A percentile compares a stretch with the other conserved stretches of the same genome.
These are phyloP conservation scores for Aegilops sharonensis DNA, from an alignment of 176 grass and related monocot genomes.

Conservation along the genomic window DNA sequence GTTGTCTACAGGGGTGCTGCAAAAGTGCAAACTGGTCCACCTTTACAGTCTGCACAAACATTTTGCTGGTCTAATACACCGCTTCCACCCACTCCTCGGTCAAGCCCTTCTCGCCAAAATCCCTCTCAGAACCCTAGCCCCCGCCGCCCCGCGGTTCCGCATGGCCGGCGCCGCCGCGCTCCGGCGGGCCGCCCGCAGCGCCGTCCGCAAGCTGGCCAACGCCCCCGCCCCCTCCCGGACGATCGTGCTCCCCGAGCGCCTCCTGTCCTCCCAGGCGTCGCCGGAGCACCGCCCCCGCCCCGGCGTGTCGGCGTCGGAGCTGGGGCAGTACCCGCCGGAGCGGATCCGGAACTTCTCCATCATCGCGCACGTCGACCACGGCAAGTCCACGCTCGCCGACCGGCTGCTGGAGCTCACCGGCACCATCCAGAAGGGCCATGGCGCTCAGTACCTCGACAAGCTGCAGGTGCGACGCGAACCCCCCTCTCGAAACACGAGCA, in stretches of 20 bases:
- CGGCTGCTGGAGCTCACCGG: slow-evolving; percentile 83
- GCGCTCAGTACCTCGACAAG: slow-evolving; percentile 93
- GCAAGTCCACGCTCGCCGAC: slow-evolving; percentile 89
- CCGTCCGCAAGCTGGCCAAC: not conserved
- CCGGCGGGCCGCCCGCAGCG: slow-evolving; percentile 36
- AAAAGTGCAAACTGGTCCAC: too few species aligned
- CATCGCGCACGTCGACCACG: slow-evolving; percentile 88
- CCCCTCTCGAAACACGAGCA: not conserved
- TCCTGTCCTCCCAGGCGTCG: slow-evolving; percentile 35
- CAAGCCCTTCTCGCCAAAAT: slow-evolving; percentile 10
- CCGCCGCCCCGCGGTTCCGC: not conserved
- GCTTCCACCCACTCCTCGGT: too few species aligned
- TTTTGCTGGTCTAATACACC: too few species aligned
- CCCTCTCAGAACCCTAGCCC: slow-evolving; percentile 49
- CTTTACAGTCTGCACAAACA: too few species aligned
- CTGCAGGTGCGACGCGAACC: slow-evolving; percentile 46
- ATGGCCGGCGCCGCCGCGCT: slow-evolving; percentile 45
- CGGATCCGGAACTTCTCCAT: slow-evolving; percentile 90
- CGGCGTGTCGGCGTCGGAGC: slow-evolving; percentile 40
- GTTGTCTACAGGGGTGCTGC: too few species aligned
- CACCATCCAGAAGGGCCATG: slow-evolving; percentile 85
- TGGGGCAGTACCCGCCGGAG: slow-evolving; percentile 73
- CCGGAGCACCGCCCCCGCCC: slow-evolving; percentile 41
- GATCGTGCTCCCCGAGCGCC: slow-evolving; percentile 20
- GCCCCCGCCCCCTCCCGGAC: slow-evolving; percentile 2